Base-by-base conservation (phyloP, 257 asterid species). In the Nicotiana benthamiana region DNA sequence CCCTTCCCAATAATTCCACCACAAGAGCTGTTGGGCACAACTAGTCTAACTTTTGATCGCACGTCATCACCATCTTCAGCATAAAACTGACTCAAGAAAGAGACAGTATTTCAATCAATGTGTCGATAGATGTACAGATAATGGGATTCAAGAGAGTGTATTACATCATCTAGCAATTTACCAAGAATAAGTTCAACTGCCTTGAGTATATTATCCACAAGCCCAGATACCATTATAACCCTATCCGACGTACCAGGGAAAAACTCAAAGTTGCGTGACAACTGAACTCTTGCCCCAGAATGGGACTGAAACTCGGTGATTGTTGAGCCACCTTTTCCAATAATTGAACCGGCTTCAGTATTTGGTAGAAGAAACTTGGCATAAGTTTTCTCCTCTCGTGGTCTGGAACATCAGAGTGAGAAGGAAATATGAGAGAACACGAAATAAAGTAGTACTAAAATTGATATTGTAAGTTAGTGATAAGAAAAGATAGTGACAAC, bases 1-100 rank as follows among this genome's bases (percentile, higher is more conserved):
- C 92, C 98, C 82, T 92, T 96, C 86, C 99, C 99, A 86, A 96
- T 96, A 86, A 96, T 89, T 90, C 99, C 97, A 81, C 98, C 99
- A 87, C 99, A 96, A 75, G 96, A 94, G 87, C 97, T 92, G 88
- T 94, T 96, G 62, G 99, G 97, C 75, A 91, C 98, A 80, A 92
- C 86, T 85, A 96, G 91, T 85, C 93, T 91, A 83, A 93, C 87
- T 86, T 89, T 92, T 3, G 97, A 86, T 66, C 83, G 89, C 13
- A 54, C 85, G 67, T 91, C 90, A 70, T 84, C 92, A 32, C 90
- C 97, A 59, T 92, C 97, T 86, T 91, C 95, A 80, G 70, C 92
- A 84, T 90, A 90, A 88, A 94, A 92, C 99, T 96, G 85, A 36
- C 43, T 77, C 56, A 28, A 79, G 77, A 81, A 85, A 80, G 81